Evolutionary conservation across 169 alveolate genomes (phyloP), one percentile per base, ranked within the genome.

Genomic region (Plasmodium gallinaceum): DNA sequence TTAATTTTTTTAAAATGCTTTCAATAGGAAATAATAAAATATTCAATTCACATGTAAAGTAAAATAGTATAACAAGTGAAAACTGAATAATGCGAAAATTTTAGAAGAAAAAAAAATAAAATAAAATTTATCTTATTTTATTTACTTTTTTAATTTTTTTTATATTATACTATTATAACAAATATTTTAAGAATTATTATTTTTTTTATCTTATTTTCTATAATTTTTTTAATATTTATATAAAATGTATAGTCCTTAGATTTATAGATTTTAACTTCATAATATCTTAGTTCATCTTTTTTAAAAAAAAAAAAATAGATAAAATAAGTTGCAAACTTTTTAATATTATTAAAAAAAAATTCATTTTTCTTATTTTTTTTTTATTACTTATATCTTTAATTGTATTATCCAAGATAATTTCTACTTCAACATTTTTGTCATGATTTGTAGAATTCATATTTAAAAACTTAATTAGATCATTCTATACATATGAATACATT

Each of bases 1-100:
- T 78, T 37, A 78, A 43, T 51, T 78, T 78, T 69, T 78, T 78
- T 68, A 78, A 65, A 64, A 78, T 78, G 43, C 89, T 65, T 37
- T 78, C 89, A 12, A 78, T 78, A 39, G 89, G 89, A 10, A 78
- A 78, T 22, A 78, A 24, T 57, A 78, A 26, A 18, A 78, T 26
- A 45, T 78, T 78, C 37, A 78, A 24, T 51, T 78, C 89, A 45
- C 54, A 48, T 18, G 89, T 51, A 48, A 78, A 78, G 58, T 78
- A 78, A 52, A 78, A 78, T 37, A 78, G 26, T 12, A 78, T 51
- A 64, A 78, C 26, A 69, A 78, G 65, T 16, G 89, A 78, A 69
- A 78, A 78, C 89, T 78, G 51, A 5, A 48, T 24, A 70, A 43
- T 58, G 7, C 12, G 48, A 58, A 62, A 12, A 42, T 10, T 16